These are phyloP conservation scores for Aspergillus proliferans DNA, from an alignment of 2,329 filamentous ascomycete genomes.

Conservation along the genomic window DNA sequence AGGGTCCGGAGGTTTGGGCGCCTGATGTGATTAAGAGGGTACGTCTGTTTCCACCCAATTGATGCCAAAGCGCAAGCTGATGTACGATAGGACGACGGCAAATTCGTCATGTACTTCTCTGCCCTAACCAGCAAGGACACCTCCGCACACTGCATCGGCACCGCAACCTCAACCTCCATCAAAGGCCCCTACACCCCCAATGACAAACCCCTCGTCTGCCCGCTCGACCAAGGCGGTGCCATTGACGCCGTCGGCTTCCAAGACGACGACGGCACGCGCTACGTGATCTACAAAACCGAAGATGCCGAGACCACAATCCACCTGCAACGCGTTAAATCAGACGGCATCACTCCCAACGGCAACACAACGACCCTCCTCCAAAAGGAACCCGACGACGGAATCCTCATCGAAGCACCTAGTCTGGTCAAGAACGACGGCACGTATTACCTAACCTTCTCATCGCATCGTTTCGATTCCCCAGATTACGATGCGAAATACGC, in stretches of 20 bases:
- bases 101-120: constrained; percentile 57
- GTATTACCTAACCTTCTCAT: constrained; percentile 59
- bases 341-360: constrained; percentile 51
- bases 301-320: constrained; percentile 49
- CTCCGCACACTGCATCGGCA: constrained; percentile 53
- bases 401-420: constrained; percentile 57
- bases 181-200: constrained; percentile 50
- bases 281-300: constrained; percentile 62
- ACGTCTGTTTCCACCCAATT: constrained; percentile 7
- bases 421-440: constrained; percentile 38
- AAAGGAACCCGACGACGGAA: constrained; percentile 57
- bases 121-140: constrained; percentile 38
- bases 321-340: constrained; percentile 32
- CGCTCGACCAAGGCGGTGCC: constrained; percentile 49
- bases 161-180: constrained; percentile 44
- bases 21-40: constrained; percentile 52
- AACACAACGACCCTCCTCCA: constrained; percentile 52
- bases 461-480: constrained; percentile 51
- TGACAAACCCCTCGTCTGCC: constrained; percentile 48
- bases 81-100: constrained; percentile 33
- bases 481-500: constrained; percentile 58
- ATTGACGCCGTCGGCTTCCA: constrained; percentile 58
- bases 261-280: constrained; percentile 50
- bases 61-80: neutral
- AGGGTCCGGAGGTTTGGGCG: constrained; percentile 47